phyloP scores from a whole-genome alignment of 495 filamentous ascomycete genomes.

The Rusavskia elegans region DNA sequence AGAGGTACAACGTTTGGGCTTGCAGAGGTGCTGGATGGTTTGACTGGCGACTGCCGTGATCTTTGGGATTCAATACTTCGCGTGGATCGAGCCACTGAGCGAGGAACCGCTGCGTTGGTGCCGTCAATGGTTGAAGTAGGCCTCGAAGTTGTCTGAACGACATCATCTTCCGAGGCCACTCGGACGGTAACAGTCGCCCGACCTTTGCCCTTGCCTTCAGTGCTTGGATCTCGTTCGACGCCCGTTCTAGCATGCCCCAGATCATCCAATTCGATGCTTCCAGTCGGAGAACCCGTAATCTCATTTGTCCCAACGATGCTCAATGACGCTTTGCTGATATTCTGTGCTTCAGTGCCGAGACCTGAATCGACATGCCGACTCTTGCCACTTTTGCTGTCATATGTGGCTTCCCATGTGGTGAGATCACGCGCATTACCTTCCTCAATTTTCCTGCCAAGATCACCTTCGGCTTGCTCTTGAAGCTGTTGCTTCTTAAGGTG shows the following conservation, averaged over 20 bases:
- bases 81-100: too few relatives aligned
- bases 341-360: slow-evolving; percentile 29
- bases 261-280: slow-evolving; percentile 22
- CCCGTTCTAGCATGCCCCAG: slow-evolving; percentile 7
- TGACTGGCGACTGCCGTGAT: background rate
- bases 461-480: slow-evolving; percentile 53
- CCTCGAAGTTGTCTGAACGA: background rate
- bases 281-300: slow-evolving; percentile 16
- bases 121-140: background rate
- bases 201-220: background rate
- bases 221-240: background rate
- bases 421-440: slow-evolving; percentile 50
- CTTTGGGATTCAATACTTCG: background rate
- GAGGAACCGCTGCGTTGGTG: background rate
- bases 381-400: slow-evolving; percentile 30
- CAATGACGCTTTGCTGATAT: slow-evolving; percentile 30
- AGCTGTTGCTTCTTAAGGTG: slow-evolving; percentile 35
- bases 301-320: slow-evolving; percentile 18
- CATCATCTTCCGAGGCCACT: background rate
- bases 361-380: slow-evolving; percentile 31
- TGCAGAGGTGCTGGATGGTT: slow-evolving; percentile 2
- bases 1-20: slow-evolving; percentile 34
- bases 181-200: background rate
- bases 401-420: slow-evolving; percentile 65
- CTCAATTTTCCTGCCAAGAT: slow-evolving; percentile 50